These are phyloP conservation scores for Tephrocybe sp. DNA, from an alignment of 768 basidiomycete genomes.

Conservation along the genomic window DNA sequence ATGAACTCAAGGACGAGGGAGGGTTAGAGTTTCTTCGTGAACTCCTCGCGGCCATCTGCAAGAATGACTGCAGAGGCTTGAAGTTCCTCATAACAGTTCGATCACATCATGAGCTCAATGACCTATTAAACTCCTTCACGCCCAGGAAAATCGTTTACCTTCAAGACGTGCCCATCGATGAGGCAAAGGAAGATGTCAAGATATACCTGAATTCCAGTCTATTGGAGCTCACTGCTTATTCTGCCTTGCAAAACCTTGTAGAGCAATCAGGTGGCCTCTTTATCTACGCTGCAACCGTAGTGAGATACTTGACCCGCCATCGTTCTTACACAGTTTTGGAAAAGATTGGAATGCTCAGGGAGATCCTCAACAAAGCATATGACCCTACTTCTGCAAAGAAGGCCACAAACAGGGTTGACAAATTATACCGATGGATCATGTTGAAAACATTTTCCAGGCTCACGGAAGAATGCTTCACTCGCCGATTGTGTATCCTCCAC, in stretches of 20 bases:
- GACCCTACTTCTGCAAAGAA: too few species aligned
- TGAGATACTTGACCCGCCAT: slow-evolving; percentile 21
- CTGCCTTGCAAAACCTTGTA: slow-evolving; percentile 6
- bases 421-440: too few species aligned
- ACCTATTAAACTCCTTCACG: too few species aligned
- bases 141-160: neutral
- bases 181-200: neutral
- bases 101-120: too few species aligned
- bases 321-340: too few species aligned
- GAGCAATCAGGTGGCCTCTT: slow-evolving; percentile 26
- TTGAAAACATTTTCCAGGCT: too few species aligned
- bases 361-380: too few species aligned
- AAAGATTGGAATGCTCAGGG: too few species aligned
- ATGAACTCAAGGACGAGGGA: neutral
- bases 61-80: neutral
- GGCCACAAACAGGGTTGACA: too few species aligned
- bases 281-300: slow-evolving; percentile 28
- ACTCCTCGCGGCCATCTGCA: neutral
- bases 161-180: neutral
- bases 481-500: too few species aligned
- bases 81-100: too few species aligned
- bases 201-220: neutral
- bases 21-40: neutral
- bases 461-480: too few species aligned
- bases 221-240: neutral